A percentile compares a stretch with the other conserved stretches of the same genome.
Evolutionary conservation across 345 rosid genomes (phyloP).

Genomic region (Isatis tinctoria): DNA sequence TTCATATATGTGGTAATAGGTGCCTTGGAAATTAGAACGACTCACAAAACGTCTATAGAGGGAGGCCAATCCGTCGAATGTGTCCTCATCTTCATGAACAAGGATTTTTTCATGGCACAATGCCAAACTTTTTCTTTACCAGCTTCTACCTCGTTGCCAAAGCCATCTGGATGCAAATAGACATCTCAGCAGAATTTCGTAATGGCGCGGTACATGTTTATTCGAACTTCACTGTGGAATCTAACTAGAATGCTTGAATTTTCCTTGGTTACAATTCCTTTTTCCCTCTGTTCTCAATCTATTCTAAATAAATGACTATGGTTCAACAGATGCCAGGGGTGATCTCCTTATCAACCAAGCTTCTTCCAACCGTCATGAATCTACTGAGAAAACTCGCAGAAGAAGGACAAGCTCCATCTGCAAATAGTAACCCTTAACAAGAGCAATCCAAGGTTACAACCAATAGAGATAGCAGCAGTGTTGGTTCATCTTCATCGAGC

Average conservation of each 20-base stretch:
- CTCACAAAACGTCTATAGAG: no score
- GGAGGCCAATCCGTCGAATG: no score
- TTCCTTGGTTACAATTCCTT: no score
- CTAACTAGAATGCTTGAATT: background rate
- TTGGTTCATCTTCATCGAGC: conserved; percentile 35
- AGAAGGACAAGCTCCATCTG: conserved; percentile 49
- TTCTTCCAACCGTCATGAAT: conserved; percentile 76
- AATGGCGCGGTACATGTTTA: conserved; percentile 62
- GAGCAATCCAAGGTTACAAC: conserved; percentile 25
- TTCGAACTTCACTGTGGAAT: conserved; percentile 34
- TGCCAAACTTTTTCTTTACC: no score
- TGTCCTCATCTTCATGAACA: no score
- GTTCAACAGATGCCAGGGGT: conserved; percentile 66
- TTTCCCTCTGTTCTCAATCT: background rate
- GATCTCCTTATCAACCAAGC: conserved; percentile 57
- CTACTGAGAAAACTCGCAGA: conserved; percentile 67
- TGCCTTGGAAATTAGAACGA: no score
- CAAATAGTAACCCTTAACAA: conserved; percentile 32
- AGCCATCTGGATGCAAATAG: conserved; percentile 93
- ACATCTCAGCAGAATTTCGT: conserved; percentile 75
- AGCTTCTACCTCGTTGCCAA: conserved; percentile 60
- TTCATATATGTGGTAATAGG: no score
- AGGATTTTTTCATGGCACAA: no score
- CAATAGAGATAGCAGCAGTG: conserved; percentile 32
- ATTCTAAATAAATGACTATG: background rate